Base-by-base conservation (phyloP, 768 basidiomycete species). In the Postia placenta region DNA sequence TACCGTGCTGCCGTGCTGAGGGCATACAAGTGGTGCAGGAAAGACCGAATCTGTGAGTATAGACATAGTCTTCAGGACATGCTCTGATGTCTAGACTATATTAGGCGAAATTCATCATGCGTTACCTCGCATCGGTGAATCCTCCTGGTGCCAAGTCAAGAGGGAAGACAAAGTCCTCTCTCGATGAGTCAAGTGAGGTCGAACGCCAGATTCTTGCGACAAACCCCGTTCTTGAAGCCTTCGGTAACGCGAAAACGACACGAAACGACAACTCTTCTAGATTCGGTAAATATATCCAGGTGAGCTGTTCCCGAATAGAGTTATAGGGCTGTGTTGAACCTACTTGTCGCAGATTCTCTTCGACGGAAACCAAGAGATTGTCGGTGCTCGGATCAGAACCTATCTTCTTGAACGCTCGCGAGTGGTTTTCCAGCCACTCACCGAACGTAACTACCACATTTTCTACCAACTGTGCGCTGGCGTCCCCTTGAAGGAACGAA, bases 261-360 rank as follows among this genome's bases (percentile, higher is more conserved):
- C 80, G 96, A 51, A 99, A 99, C 64, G 96, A 99, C 69, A 99
- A 99, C 66, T 96, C 92, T 6, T 99, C 96, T 19, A 83, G 96
- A 49, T 99, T 99, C 66, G 96, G 96, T 53, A 99, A 99, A 71
- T 99, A 99, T 69, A 97, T 99, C 55, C 95, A 99, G 80, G 96
- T 93, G 43, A 25, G 64, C 59, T n/a, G n/a, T n/a, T n/a, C n/a
- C n/a, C n/a, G n/a, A n/a, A n/a, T n/a, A n/a, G n/a, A n/a, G n/a
- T n/a, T n/a, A n/a, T n/a, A n/a, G n/a, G n/a, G n/a, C n/a, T n/a
- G n/a, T n/a, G n/a, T n/a, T n/a, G n/a, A n/a, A n/a, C n/a, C n/a
- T n/a, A n/a, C n/a, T n/a, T 33, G 30, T 12, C 30, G 19, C 60
- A 98, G 96, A 95, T 99, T 64, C 80, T 98, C 30, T 98, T 99